phyloP scores from a whole-genome alignment of 495 filamentous ascomycete species.

The Hypomontagnella monticulosa region DNA sequence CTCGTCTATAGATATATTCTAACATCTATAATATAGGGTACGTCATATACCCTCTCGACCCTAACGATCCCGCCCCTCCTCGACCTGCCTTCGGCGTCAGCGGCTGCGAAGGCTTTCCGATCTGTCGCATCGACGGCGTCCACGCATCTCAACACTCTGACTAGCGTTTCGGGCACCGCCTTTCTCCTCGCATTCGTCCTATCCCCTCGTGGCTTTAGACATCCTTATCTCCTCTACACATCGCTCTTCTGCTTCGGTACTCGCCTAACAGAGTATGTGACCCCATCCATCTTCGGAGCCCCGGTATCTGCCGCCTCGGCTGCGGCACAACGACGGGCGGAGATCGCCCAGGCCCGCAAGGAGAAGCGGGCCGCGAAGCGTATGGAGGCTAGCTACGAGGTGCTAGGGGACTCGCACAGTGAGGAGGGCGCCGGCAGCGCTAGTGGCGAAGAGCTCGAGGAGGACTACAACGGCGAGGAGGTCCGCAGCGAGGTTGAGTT shows the following conservation, averaged over 20 bases:
- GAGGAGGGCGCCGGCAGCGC: constrained; percentile 57
- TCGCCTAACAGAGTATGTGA: constrained; percentile 62
- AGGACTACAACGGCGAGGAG: constrained; percentile 81
- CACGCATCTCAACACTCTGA: constrained; percentile 67
- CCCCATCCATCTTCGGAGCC: constrained; percentile 60
- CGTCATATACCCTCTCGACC: constrained; percentile 80
- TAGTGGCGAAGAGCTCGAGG: constrained; percentile 58
- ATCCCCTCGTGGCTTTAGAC: constrained; percentile 73
- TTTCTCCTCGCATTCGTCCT: constrained; percentile 77
- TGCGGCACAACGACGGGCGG: constrained; percentile 38
- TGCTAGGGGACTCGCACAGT: constrained; percentile 61
- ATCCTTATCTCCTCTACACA: constrained; percentile 89
- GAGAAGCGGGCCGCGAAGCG: constrained; percentile 42
- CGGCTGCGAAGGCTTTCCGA: constrained; percentile 70
- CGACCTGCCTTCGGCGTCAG: constrained; percentile 74
- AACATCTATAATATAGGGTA: constrained; percentile 64
- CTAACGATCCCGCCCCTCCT: constrained; percentile 80
- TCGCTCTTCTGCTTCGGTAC: constrained; percentile 66
- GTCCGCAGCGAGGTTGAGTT: constrained; percentile 74
- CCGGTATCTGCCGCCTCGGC: constrained; percentile 34
- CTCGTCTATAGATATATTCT: neutral
- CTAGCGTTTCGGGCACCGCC: constrained; percentile 67
- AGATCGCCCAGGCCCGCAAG: constrained; percentile 35
- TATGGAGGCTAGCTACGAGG: constrained; percentile 72
- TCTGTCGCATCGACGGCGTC: constrained; percentile 68